Percentiles rank a stretch among this genome's conserved stretches.
phyloP scores from a whole-genome alignment of 352 stramenopile species.

The Plasmopara viticola region DNA sequence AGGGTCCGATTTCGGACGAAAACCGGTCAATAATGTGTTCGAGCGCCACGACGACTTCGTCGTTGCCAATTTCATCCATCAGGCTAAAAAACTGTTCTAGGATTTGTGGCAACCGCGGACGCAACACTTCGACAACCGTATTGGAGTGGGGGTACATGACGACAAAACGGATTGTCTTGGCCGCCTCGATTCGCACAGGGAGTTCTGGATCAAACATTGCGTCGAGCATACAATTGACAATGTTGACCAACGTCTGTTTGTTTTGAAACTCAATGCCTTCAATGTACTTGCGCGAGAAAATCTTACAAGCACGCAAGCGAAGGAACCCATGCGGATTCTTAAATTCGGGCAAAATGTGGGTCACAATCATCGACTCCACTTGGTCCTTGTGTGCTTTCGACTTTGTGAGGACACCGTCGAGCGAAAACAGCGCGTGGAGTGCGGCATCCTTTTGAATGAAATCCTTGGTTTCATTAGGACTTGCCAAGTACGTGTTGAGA shows the following conservation, averaged over 20 bases:
- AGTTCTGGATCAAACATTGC: slow-evolving; percentile 92
- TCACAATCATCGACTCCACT: slow-evolving; percentile 91
- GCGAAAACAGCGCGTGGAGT: slow-evolving; percentile 89
- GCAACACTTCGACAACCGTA: slow-evolving; percentile 78
- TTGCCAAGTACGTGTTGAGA: slow-evolving; percentile 83
- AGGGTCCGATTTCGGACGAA: slow-evolving; percentile 92
- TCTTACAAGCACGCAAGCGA: slow-evolving; percentile 92
- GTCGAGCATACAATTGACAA: slow-evolving; percentile 79
- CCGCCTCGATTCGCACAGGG: slow-evolving; percentile 95
- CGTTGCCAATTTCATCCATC: slow-evolving; percentile 98
- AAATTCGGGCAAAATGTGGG: slow-evolving; percentile 95
- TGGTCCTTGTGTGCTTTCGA: slow-evolving; percentile 92
- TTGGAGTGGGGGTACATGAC: slow-evolving; percentile 84
- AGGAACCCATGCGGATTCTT: slow-evolving; percentile 93
- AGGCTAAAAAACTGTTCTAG: slow-evolving; percentile 97
- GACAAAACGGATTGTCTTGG: slow-evolving; percentile 85
- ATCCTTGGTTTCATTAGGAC: slow-evolving; percentile 75
- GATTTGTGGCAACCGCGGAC: slow-evolving; percentile 91
- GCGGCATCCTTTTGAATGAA: slow-evolving; percentile 96
- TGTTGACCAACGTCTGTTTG: slow-evolving; percentile 77
- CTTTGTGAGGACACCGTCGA: slow-evolving; percentile 88
- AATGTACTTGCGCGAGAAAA: slow-evolving; percentile 94
- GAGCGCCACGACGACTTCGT: slow-evolving; percentile 93
- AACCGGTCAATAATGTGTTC: slow-evolving; percentile 96
- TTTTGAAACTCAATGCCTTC: slow-evolving; percentile 88